Conservation (phyloP, 192 early-diverging fungal species). For the Dispira simplex region DNA sequence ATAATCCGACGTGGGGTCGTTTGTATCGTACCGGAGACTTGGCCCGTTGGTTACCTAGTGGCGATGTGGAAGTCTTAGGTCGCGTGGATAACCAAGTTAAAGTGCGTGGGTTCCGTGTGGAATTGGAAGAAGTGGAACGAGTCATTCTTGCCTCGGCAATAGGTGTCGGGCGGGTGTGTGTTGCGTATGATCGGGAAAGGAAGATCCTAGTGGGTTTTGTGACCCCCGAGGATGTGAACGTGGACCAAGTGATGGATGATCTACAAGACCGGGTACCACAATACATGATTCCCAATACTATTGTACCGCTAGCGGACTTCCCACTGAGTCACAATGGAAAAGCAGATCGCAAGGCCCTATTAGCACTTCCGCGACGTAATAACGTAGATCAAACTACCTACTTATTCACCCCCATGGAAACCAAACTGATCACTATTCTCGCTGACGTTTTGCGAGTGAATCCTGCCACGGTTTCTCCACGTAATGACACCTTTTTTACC, state of each 20-base stretch:
- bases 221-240: constrained; percentile 12
- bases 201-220: constrained; percentile 16
- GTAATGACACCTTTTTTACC: not conserved
- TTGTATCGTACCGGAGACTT: constrained; percentile 25
- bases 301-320: not conserved
- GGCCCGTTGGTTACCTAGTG: constrained; percentile 17
- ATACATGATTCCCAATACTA: constrained; percentile 40
- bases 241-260: not conserved
- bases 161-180: not conserved
- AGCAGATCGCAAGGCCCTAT: not conserved
- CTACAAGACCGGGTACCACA: constrained; percentile 34
- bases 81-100: constrained; percentile 22
- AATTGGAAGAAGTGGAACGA: constrained; percentile 19
- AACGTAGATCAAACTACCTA: no score
- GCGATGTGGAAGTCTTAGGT: constrained; percentile 17
- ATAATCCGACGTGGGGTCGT: not conserved
- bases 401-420: not conserved
- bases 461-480: not conserved
- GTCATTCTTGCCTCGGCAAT: no score
- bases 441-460: not conserved
- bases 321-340: not conserved
- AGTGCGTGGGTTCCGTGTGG: constrained; percentile 21
- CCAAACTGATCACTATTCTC: not conserved
- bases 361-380: not conserved
- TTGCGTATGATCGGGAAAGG: constrained; percentile 4